A percentile compares a stretch with the other conserved stretches of the same genome.
These are phyloP conservation scores for Chernovozyma sophiae-reginae DNA, from an alignment of 1,139 yeast species.

Conservation along the genomic window DNA sequence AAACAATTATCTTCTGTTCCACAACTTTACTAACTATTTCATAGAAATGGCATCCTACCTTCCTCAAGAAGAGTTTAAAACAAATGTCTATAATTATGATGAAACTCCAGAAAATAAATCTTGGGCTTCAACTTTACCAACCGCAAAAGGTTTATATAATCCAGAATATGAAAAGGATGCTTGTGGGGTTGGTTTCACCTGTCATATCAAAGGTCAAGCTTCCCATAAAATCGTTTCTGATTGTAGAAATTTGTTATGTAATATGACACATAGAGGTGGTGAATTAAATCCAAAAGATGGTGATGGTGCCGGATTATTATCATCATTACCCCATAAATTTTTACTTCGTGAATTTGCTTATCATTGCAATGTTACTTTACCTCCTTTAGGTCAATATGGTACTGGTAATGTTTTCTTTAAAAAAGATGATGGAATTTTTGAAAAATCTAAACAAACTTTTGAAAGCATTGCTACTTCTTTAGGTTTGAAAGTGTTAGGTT, in stretches of 20 bases:
- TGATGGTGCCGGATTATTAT: conserved; percentile 97
- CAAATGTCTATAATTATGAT: conserved; percentile 58
- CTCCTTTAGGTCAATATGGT: conserved; percentile 84
- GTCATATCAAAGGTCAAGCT: conserved; percentile 83
- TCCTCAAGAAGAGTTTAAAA: conserved; percentile 37
- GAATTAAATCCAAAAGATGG: conserved; percentile 96
- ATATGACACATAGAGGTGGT: conserved; percentile 99
- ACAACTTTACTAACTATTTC: too few relatives aligned
- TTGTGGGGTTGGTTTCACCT: conserved; percentile 97
- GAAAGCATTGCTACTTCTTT: conserved; percentile 74
- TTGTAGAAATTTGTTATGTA: conserved; percentile 82
- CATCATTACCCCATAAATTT: conserved; percentile 87
- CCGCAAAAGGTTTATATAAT: conserved; percentile 84
- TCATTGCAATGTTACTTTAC: conserved; percentile 57
- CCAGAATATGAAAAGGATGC: conserved; percentile 96
- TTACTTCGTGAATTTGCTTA: conserved; percentile 78
- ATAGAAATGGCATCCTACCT: conserved; percentile 30
- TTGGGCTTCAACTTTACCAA: conserved; percentile 90
- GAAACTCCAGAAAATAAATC: conserved; percentile 76
- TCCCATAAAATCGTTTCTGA: conserved; percentile 94
- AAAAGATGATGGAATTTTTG: conserved; percentile 65
- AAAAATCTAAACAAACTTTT: conserved; percentile 68
- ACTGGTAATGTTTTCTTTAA: conserved; percentile 92
- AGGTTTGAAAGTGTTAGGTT: conserved; percentile 81
- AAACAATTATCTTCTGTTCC: too few relatives aligned